Evolutionary conservation across 1,284 basidiomycete genomes (phyloP), one percentile per base, ranked within the genome.

Genomic region (Papiliotrema laurentii): DNA sequence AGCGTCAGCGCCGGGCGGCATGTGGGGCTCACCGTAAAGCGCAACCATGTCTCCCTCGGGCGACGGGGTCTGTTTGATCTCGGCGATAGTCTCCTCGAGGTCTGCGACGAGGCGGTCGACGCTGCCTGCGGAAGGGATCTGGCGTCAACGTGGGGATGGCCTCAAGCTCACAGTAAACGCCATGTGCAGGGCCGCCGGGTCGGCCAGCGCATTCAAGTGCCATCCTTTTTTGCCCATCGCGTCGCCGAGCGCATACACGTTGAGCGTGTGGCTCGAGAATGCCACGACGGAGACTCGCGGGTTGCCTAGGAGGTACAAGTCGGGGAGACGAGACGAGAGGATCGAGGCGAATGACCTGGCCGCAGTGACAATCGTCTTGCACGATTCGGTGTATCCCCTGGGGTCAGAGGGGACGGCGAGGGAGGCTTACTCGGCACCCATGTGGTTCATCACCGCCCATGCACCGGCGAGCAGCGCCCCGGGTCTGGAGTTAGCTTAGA

Each of bases 381-480:
- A 97, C 0, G 90, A 92, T 50, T 83, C 78, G n/a, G 89, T 80
- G 75, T 98, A 98, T 14, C 96, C 96, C 27, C 87, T 90, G 63
- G 13, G 39, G 37, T 25, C 33, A 14, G 18, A 6, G 25, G 1
- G 13, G 16, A 39, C 16, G 25, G 10, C 18, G 11, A n/a, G 24
- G 42, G 4, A 21, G 6, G 64, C 83, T 55, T 67, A 89, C 83
- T 86, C 80, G 51, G 84, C 79, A 25, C 94, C 94, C 76, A 96
- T 85, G 68, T 43, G 39, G 16, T 44, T 43, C 18, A 46, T 21
- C 1, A 90, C 90, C 3, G 94, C 91, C 92, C 93, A 98, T 16
- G 91, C 86, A 37, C 90, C 94, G 11, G 94, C 94, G 53, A 98
- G 87, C 50, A 97, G 76, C 0, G 90, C 84, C 9, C 94, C 94